phyloP scores from a whole-genome alignment of 345 rosid genomes.

The rapeseed (Brassica napus) region Da-Ae NC_063449.1:18916001-18916500 shows the following conservation, averaged over 20 bases:
- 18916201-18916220: neutral
- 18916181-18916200: neutral
- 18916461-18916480: constrained; percentile 29
- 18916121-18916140: neutral
- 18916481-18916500: constrained; percentile 14
- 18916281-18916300: neutral
- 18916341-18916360: constrained; percentile 22
- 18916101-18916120: too few species aligned
- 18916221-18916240: constrained; percentile 15
- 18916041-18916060: too few species aligned
- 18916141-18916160: neutral
- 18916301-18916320: constrained; percentile 41
- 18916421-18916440: constrained; percentile 14
- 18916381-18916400: constrained; percentile 89
- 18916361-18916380: constrained; percentile 42
- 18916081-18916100: too few species aligned
- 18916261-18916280: neutral
- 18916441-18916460: neutral
- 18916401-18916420: constrained; percentile 65
- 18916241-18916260: constrained; percentile 33
- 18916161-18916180: neutral
- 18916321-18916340: constrained; percentile 28
- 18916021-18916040: too few species aligned
- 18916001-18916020: too few species aligned
- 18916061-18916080: too few species aligned